These are phyloP conservation scores for Massarina eburnea DNA, from an alignment of 2,329 filamentous ascomycete species.

Conservation along the genomic window DNA sequence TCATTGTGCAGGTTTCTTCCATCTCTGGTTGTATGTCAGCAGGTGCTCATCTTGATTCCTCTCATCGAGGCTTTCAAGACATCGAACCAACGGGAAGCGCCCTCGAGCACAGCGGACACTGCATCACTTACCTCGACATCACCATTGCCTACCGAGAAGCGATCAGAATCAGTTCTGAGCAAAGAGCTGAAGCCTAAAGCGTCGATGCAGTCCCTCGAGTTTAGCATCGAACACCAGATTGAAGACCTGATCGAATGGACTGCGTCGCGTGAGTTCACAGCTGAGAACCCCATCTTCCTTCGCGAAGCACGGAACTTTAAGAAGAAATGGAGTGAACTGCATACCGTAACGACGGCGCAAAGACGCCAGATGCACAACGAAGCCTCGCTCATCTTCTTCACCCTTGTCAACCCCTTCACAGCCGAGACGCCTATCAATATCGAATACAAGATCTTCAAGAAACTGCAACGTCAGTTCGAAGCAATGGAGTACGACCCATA, in stretches of 20 bases:
- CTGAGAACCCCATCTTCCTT: constrained; percentile 42
- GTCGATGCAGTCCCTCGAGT: constrained; percentile 42
- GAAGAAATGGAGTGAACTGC: constrained; percentile 34
- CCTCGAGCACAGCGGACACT: constrained; percentile 23
- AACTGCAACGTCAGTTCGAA: constrained; percentile 33
- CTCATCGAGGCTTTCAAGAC: constrained; percentile 32
- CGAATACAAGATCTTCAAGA: constrained; percentile 43
- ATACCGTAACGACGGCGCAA: constrained; percentile 31
- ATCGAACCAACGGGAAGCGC: constrained; percentile 2
- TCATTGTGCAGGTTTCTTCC: constrained; percentile 34
- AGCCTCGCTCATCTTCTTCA: constrained; percentile 42
- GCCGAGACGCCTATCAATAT: constrained; percentile 43
- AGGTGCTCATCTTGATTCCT: constrained; percentile 41
- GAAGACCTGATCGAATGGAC: constrained; percentile 41
- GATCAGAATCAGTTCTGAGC: constrained; percentile 19
- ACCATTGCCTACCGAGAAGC: constrained; percentile 24
- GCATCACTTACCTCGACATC: constrained; percentile 29
- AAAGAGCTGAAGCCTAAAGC: constrained; percentile 37
- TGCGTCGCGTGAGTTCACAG: constrained; percentile 39
- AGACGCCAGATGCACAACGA: constrained; percentile 41
- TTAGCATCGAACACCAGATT: constrained; percentile 38
- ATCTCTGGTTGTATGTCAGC: constrained; percentile 40
- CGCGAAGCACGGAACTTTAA: constrained; percentile 43
- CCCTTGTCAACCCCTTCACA: constrained; percentile 41
- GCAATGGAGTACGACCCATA: constrained; percentile 41